A percentile compares a stretch with the other conserved stretches of the same genome.
phyloP scores from a whole-genome alignment of 2,329 filamentous ascomycete species.

The Talaromyces marneffei region DNA sequence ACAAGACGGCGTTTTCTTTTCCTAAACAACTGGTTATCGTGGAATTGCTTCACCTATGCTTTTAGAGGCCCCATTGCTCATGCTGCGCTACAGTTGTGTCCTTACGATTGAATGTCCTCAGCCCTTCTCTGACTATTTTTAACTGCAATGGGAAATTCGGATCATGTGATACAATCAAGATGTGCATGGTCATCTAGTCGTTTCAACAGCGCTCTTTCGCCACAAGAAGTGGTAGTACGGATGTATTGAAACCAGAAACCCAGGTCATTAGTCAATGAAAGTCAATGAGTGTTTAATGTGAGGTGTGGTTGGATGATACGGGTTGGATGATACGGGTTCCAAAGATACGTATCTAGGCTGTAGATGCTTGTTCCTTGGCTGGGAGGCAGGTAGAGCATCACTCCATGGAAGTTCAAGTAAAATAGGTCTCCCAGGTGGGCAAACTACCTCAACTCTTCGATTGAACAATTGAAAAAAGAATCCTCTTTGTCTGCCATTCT shows the following conservation, averaged over 20 bases:
- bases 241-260: conserved; percentile 21
- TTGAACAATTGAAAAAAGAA: background rate
- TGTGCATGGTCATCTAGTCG: conserved; percentile 48
- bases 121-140: conserved; percentile 36
- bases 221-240: conserved; percentile 37
- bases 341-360: conserved; percentile 35
- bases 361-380: conserved; percentile 48
- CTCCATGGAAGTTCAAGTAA: conserved; percentile 44
- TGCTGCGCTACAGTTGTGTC: conserved; percentile 40
- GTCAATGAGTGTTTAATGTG: too few species aligned
- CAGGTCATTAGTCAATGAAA: background rate
- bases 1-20: conserved; percentile 8
- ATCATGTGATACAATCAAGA: conserved; percentile 43
- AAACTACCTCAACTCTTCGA: conserved; percentile 38
- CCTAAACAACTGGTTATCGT: background rate
- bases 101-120: conserved; percentile 34
- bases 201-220: conserved; percentile 36
- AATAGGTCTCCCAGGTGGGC: conserved; percentile 37
- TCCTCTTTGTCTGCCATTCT: background rate
- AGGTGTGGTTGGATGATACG: too few species aligned
- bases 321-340: too few species aligned
- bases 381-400: conserved; percentile 44
- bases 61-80: background rate
- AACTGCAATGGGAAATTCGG: conserved; percentile 43
- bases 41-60: background rate